Base-by-base conservation (phyloP, 768 basidiomycete species). In the Suillus alpinus region DNA sequence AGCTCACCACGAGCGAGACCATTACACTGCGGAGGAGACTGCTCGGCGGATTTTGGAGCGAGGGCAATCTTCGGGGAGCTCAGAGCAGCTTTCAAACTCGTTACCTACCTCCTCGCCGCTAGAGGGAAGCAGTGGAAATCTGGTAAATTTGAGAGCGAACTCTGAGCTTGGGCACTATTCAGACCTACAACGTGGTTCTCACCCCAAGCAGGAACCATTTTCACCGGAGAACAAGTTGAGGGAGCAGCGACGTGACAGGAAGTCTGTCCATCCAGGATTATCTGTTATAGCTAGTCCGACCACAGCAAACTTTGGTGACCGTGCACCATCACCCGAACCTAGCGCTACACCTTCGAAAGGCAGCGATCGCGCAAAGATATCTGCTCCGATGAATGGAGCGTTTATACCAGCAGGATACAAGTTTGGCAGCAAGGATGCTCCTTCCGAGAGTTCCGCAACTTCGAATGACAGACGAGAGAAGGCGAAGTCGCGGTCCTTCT, bases 401-500 rank as follows among this genome's bases (percentile, higher is more conserved):
- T 91, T 89, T 46, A 91, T 96, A 40, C 94, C 94, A 4, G 83
- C 85, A 37, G 94, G 94, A 0, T 93, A 89, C 81, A 95, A 95
- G 75, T 98, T 95, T 69, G 93, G 91, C 12, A 78, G 83, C 51
- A 94, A 94, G 74, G 91, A 89, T 41, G 73, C 81, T 50, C 70
- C 81, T 16, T 70, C 76, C 20, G 80, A 82, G 43, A 66, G 77
- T 40, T 70, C 77, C 50, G 23, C 53, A 18, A 67, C 71, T 14
- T 71, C 68, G 46, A 86, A 70, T 61, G 93, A 95, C 62, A 82
- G 95, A 71, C 83, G 94, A 60, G 90, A 94, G 70, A 98, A 95
- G 77, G 89, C 91, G 23, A 95, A 95, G 77, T 94, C 92, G 61
- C 85, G 92, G 52, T 87, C 87, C 7, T 97, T 98, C 79, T 97